Evolutionary conservation across 257 asterid genomes (phyloP).

Genomic region (Ajuga chamaepitys): DNA sequence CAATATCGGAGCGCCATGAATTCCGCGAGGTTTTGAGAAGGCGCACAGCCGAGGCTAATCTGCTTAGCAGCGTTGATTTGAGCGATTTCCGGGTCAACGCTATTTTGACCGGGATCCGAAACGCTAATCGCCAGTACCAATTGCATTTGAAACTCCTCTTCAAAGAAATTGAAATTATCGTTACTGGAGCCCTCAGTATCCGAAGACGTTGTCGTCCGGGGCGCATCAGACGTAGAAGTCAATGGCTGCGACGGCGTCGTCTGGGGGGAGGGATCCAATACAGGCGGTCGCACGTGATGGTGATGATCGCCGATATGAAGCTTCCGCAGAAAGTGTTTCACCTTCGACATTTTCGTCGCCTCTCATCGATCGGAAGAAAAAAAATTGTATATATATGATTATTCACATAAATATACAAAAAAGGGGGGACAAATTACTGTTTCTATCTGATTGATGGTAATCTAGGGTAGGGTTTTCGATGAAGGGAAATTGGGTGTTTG

Average conservation of each 20-base stretch:
- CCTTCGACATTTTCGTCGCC: constrained; percentile 66
- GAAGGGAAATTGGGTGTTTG: constrained; percentile 6
- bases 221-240: constrained; percentile 27
- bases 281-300: constrained; percentile 29
- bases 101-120: constrained; percentile 56
- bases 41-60: constrained; percentile 82
- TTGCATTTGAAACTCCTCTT: constrained; percentile 98
- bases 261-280: constrained; percentile 35
- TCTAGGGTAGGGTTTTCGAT: constrained; percentile 17
- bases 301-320: constrained; percentile 82
- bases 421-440: neutral
- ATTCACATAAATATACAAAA: constrained; percentile 12
- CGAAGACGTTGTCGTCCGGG: constrained; percentile 21
- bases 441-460: constrained; percentile 13
- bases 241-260: constrained; percentile 23
- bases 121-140: constrained; percentile 97
- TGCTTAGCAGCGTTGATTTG: constrained; percentile 86
- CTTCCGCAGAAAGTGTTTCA: constrained; percentile 91
- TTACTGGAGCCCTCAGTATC: constrained; percentile 22
- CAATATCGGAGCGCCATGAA: constrained; percentile 73
- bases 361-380: constrained; percentile 43
- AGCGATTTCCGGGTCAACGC: constrained; percentile 79
- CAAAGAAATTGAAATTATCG: constrained; percentile 57
- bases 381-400: neutral
- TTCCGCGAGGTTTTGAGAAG: constrained; percentile 59